Base-by-base conservation (phyloP, 108 stramenopile species). In the Cyclotella atomus region DNA sequence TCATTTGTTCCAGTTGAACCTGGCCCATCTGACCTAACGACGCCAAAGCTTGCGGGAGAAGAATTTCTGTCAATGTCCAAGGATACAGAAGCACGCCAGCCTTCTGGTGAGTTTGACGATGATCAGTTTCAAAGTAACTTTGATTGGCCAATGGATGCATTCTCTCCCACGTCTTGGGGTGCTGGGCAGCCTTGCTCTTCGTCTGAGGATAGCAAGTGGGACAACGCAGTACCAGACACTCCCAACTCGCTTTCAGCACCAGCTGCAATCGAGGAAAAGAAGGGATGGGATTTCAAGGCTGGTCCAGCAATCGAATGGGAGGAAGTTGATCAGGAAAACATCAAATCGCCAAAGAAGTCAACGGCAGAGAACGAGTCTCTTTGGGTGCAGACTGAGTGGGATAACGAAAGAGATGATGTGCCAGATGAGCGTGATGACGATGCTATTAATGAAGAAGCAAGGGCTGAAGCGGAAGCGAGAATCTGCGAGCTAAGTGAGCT, bases 101-200 rank as follows among this genome's bases (percentile, higher is more conserved):
- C 19, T 32, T 30, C 43, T 4, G 21, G 43, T 49, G 45, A 65
- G 16, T 32, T 19, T 17, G 64, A 65, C 16, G 29, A 65, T 21
- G 9, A 17, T 17, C 45, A 27, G 20, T 33, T 46, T 20, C 45
- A 17, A 45, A 9, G 23, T 38, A 27, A 55, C 19, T 32, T 34
- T 27, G 54, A 56, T 35, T 68, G 66, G 66, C 66, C 66, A 2
- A 54, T 52, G 32, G 64, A 65, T 61, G 60, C 60, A 7, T 65
- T 45, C 27, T 70, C 68, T 10, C 55, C 68, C 19, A 57, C 70
- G 49, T 46, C 70, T 3, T 71, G 70, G 70, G 70, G 70, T 57
- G 55, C 20, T 35, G 64, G 20, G 20, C 21, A 23, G 36, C 38
- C 24, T 53, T 8, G 50, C 29, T 12, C 45, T n/a, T 68, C 43